Percentiles rank a stretch among this genome's conserved stretches.
Evolutionary conservation across 1,284 basidiomycete species (phyloP).

Genomic region (Ustilago esculenta): DNA sequence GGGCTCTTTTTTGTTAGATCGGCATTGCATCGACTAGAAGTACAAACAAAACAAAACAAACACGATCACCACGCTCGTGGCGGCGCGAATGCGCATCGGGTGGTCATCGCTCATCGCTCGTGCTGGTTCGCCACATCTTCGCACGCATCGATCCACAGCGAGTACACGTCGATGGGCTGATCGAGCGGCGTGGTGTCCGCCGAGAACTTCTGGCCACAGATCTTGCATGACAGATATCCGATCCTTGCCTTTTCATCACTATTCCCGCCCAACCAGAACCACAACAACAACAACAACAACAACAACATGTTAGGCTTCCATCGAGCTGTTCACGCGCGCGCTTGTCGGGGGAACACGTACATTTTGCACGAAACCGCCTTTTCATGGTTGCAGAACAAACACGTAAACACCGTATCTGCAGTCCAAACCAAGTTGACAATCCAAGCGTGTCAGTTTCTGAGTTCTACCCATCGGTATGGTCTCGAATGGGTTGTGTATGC

Average conservation of each 20-base stretch:
- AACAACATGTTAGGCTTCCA: no score
- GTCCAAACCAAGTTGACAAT: no score
- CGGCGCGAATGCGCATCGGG: background rate
- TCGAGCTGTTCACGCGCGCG: no score
- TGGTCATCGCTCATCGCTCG: slow-evolving; percentile 13
- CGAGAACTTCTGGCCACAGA: slow-evolving; percentile 65
- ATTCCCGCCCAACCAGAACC: background rate
- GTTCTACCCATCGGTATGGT: no score
- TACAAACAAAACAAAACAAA: slow-evolving; percentile 9
- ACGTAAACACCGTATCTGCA: slow-evolving; percentile 68
- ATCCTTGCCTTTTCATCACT: slow-evolving; percentile 65
- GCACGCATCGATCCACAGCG: slow-evolving; percentile 87
- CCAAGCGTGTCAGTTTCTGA: no score
- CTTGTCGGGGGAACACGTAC: slow-evolving; percentile 69
- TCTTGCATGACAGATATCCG: slow-evolving; percentile 61
- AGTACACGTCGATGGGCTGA: slow-evolving; percentile 88
- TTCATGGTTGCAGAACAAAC: slow-evolving; percentile 88
- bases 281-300: no score
- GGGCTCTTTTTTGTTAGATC: no score
- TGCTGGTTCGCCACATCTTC: slow-evolving; percentile 76
- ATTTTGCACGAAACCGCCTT: slow-evolving; percentile 86
- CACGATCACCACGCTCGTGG: no score
- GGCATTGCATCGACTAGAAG: slow-evolving; percentile 23
- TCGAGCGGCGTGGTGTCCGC: slow-evolving; percentile 74
- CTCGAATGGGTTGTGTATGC: no score